A percentile compares a stretch with the other conserved stretches of the same genome.
Conservation (phyloP, 2,329 filamentous ascomycete species). For the Septoria petroselini region DNA sequence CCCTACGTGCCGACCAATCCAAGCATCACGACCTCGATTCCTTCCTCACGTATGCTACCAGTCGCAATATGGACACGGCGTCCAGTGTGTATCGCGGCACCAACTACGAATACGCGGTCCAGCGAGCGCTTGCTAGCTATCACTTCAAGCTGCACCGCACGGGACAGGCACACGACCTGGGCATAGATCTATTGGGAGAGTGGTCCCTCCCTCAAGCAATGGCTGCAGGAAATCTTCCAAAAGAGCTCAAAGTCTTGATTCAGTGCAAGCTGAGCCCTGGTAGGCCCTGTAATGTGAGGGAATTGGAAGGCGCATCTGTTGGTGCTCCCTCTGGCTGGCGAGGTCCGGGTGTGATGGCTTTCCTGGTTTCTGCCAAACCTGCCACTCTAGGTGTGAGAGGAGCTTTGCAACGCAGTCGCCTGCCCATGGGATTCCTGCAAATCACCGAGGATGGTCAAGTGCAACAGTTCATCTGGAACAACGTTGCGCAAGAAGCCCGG, state of each 20-base stretch:
- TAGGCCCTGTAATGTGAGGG: conserved; percentile 61
- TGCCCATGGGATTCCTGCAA: conserved; percentile 69
- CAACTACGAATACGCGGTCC: conserved; percentile 70
- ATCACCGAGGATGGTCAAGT: conserved; percentile 58
- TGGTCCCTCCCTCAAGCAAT: conserved; percentile 57
- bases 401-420: conserved; percentile 62
- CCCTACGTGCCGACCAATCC: conserved; percentile 1
- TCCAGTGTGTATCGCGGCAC: conserved; percentile 68
- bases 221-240: background rate
- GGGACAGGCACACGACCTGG: conserved; percentile 64
- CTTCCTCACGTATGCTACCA: conserved; percentile 63
- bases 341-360: conserved; percentile 61
- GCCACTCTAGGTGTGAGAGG: conserved; percentile 78
- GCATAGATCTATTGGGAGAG: conserved; percentile 70
- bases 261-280: conserved; percentile 67
- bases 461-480: conserved; percentile 71
- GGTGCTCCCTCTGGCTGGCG: conserved; percentile 73
- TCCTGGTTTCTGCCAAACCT: conserved; percentile 66
- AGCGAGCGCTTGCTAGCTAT: conserved; percentile 54
- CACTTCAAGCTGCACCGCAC: conserved; percentile 65
- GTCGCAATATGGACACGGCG: conserved; percentile 52
- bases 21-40: conserved; percentile 62
- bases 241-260: conserved; percentile 45
- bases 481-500: conserved; percentile 58
- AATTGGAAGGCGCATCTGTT: conserved; percentile 74